These are phyloP conservation scores for Coix lacrymajobi DNA, from an alignment of 176 grass and related monocot species.

Conservation along the genomic window DNA sequence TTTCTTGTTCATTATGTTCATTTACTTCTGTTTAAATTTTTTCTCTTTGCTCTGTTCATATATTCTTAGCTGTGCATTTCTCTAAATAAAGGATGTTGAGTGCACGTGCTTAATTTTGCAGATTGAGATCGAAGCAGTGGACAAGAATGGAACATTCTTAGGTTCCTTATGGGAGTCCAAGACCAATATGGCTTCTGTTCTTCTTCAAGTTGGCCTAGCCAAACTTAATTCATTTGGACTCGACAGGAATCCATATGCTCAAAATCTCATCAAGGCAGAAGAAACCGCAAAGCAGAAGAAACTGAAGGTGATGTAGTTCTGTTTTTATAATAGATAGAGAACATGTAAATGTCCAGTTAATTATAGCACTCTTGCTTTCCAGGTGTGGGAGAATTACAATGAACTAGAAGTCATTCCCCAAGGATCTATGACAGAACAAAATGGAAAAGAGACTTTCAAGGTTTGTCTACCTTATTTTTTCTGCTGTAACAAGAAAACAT, in stretches of 20 bases:
- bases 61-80: background rate
- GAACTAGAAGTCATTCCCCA: slow-evolving; percentile 55
- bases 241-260: slow-evolving; percentile 53
- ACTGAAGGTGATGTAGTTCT: slow-evolving; percentile 43
- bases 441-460: slow-evolving; percentile 71
- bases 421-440: slow-evolving; percentile 37
- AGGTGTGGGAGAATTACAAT: slow-evolving; percentile 85
- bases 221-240: slow-evolving; percentile 66
- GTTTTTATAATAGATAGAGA: background rate
- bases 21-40: background rate
- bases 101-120: slow-evolving; percentile 13
- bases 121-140: slow-evolving; percentile 89
- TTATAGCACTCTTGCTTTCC: slow-evolving; percentile 15
- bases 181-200: slow-evolving; percentile 58
- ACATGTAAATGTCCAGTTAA: background rate
- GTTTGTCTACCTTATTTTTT: slow-evolving; percentile 4
- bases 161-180: slow-evolving; percentile 83
- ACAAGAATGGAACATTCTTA: slow-evolving; percentile 86
- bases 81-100: background rate
- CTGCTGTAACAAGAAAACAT: background rate
- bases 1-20: background rate
- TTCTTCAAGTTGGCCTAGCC: slow-evolving; percentile 73
- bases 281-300: slow-evolving; percentile 69
- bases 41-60: background rate
- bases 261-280: slow-evolving; percentile 49